Evolutionary conservation across 176 grass and related monocot genomes (phyloP), one percentile per base, ranked within the genome.

Genomic region (Cenchrus fungigraminus): DNA sequence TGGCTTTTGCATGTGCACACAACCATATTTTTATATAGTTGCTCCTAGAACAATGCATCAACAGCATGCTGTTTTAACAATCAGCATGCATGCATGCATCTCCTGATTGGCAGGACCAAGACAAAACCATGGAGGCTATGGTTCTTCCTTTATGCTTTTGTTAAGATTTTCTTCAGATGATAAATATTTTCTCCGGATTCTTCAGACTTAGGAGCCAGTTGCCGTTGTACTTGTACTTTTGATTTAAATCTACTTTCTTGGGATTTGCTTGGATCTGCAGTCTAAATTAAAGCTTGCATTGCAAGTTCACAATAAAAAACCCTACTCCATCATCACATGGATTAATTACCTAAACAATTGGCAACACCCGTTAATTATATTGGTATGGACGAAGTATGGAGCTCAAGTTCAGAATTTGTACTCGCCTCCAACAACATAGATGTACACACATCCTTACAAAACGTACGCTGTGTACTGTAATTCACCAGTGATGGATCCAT

Each of bases 171-270:
- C 55, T 54, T 85, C 63, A 70, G 53, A 66, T 54, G 14, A 54
- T 54, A 54, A 13, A 15, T 12, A 54, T 59, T 74, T 72, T 50
- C 69, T 72, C 50, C 70, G 28, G 76, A 78, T 67, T 68, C 71
- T 25, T 25, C 25, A 32, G 83, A 86, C 49, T 86, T 45, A 4
- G 13, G 51, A 80, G 12, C 72, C 25, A 78, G 73, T 72, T 78
- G 83, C 44, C 17, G 54, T 89, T 25, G 56, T 76, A 53, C 72
- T 77, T 77, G 73, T 62, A 6, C 49, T 77, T 71, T 72, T 82
- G 78, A 86, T 77, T 81, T 71, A 44, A 90, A 25, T 45, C 57
- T 19, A 29, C 47, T 78, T 82, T 78, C 64, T 77, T 77, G 78
- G 65, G 71, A 86, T 86, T 72, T 77, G 78, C 73, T 82, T 71